Conservation (phyloP, 2,329 filamentous ascomycete species). For the Plectosphaerella plurivora region DNA sequence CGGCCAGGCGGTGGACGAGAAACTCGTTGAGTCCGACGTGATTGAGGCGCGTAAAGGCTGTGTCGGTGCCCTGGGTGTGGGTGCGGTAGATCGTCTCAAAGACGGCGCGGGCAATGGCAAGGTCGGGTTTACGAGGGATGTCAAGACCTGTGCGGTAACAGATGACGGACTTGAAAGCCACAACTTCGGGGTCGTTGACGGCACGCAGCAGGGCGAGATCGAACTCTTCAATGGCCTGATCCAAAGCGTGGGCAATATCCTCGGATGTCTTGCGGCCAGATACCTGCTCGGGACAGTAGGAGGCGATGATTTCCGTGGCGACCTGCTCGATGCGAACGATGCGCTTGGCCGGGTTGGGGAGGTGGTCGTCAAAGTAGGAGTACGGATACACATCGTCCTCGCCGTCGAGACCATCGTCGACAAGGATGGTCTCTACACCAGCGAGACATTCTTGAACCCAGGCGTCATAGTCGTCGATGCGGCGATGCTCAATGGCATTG, state of each 20-base stretch:
- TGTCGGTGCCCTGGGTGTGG: conserved; percentile 12
- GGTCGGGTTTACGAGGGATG: conserved; percentile 41
- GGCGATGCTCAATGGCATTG: conserved; percentile 35
- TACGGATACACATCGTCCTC: conserved; percentile 51
- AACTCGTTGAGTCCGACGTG: conserved; percentile 64
- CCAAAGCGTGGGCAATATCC: conserved; percentile 23
- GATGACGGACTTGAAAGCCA: conserved; percentile 78
- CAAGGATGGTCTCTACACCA: conserved; percentile 68
- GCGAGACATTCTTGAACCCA: conserved; percentile 62
- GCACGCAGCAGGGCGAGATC: conserved; percentile 46
- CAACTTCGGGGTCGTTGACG: conserved; percentile 63
- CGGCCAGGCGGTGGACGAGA: conserved; percentile 60
- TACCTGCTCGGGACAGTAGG: conserved; percentile 29
- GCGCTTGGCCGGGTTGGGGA: conserved; percentile 59
- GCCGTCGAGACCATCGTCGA: conserved; percentile 68
- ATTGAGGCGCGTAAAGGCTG: conserved; percentile 49
- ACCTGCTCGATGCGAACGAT: conserved; percentile 76
- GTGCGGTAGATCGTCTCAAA: conserved; percentile 31
- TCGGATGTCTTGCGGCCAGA: conserved; percentile 4
- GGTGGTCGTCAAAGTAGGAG: conserved; percentile 62
- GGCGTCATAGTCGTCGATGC: conserved; percentile 41
- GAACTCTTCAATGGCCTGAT: conserved; percentile 28
- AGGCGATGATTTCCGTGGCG: conserved; percentile 57
- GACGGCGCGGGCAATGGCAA: conserved; percentile 32
- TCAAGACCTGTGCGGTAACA: conserved; percentile 75